A percentile compares a stretch with the other conserved stretches of the same genome.
Evolutionary conservation across 768 basidiomycete species (phyloP).

Genomic region (Termitomyces sp.): DNA sequence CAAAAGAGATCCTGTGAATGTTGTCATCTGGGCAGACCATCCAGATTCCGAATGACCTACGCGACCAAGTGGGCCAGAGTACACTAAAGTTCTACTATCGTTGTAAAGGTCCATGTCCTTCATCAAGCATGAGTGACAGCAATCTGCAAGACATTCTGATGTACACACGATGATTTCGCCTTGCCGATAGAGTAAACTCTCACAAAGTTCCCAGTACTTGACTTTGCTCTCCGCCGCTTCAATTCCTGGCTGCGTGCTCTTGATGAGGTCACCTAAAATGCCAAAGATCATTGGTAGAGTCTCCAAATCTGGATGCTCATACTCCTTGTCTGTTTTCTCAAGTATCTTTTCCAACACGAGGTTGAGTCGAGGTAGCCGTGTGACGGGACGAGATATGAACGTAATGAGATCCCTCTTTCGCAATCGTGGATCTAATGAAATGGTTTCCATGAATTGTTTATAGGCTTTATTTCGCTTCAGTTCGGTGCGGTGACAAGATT

Average conservation of each 20-base stretch:
- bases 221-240: conserved; percentile 88
- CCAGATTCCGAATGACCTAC: conserved; percentile 57
- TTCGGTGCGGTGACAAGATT: conserved; percentile 76
- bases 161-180: conserved; percentile 75
- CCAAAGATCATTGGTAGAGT: conserved; percentile 66
- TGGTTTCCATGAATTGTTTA: conserved; percentile 56
- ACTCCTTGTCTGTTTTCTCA: conserved; percentile 57
- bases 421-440: conserved; percentile 57
- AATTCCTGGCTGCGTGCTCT: conserved; percentile 86
- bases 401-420: conserved; percentile 75
- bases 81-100: conserved; percentile 65
- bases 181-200: conserved; percentile 66
- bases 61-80: conserved; percentile 60
- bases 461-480: conserved; percentile 64
- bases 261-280: conserved; percentile 67
- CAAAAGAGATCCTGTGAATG: conserved; percentile 59
- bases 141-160: neutral
- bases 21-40: conserved; percentile 73
- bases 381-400: conserved; percentile 82
- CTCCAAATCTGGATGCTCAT: conserved; percentile 75
- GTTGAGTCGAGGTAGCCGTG: conserved; percentile 77
- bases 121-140: neutral
- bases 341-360: conserved; percentile 67
- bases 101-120: conserved; percentile 83
- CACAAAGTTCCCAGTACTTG: conserved; percentile 77